A percentile compares a stretch with the other conserved stretches of the same genome.
Evolutionary conservation across 257 asterid genomes (phyloP).

Genomic region (Primulina tabacum): DNA sequence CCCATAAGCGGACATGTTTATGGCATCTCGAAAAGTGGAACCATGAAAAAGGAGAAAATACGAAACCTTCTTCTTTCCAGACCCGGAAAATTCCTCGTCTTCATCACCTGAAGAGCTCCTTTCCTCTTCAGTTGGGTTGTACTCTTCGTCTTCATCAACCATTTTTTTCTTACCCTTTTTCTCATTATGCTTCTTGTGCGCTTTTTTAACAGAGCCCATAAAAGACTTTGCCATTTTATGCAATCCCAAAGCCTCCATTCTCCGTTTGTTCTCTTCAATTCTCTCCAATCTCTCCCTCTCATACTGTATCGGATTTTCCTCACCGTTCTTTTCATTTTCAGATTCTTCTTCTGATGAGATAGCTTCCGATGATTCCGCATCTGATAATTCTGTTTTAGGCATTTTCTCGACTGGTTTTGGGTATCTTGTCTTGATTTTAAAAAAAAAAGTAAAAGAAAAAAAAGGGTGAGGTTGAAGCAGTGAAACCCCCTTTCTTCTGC

Average conservation of each 20-base stretch:
- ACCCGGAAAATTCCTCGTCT: slow-evolving; percentile 40
- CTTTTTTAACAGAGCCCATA: slow-evolving; percentile 38
- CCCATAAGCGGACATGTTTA: too few relatives aligned
- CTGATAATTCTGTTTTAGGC: slow-evolving; percentile 33
- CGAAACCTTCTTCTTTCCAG: slow-evolving; percentile 51
- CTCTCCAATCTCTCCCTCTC: slow-evolving; percentile 74
- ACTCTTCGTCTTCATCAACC: slow-evolving; percentile 77
- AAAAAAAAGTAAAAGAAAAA: background rate
- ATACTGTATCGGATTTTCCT: slow-evolving; percentile 45
- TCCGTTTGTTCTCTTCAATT: slow-evolving; percentile 68
- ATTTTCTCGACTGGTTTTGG: slow-evolving; percentile 25
- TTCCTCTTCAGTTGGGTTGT: slow-evolving; percentile 54
- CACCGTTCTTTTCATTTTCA: slow-evolving; percentile 20
- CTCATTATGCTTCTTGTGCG: slow-evolving; percentile 35
- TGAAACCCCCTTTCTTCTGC: background rate
- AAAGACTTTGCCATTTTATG: slow-evolving; percentile 58
- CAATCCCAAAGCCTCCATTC: slow-evolving; percentile 91
- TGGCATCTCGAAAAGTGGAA: background rate
- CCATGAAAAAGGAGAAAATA: background rate
- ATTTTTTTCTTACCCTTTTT: slow-evolving; percentile 57
- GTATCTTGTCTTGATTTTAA: background rate
- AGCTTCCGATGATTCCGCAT: slow-evolving; percentile 40
- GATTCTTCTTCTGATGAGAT: slow-evolving; percentile 40
- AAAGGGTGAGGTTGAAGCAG: background rate
- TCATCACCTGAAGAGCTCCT: slow-evolving; percentile 49